Evolutionary conservation across 257 asterid genomes (phyloP), one percentile per base, ranked within the genome.

Genomic region (Eucommia ulmoides): DNA sequence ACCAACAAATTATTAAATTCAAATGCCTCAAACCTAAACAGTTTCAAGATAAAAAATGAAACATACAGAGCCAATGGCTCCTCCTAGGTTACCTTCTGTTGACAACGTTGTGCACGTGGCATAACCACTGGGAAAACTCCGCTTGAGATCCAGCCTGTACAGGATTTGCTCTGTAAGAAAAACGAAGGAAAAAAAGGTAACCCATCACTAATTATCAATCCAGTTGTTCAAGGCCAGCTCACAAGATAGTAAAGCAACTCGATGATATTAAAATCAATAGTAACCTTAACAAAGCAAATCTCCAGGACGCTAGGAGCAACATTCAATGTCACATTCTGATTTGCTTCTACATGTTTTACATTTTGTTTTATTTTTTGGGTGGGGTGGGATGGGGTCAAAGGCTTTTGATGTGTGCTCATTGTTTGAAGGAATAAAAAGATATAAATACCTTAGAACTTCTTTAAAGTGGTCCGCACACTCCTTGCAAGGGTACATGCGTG

Each of bases 401-500:
- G n/a, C n/a, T n/a, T n/a, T n/a, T n/a, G n/a, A n/a, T n/a, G n/a
- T n/a, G n/a, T n/a, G n/a, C n/a, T n/a, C n/a, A n/a, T n/a, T n/a
- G 29, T 20, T 48, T 24, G n/a, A n/a, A 8, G 9, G 41, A 18
- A 17, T 22, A 56, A 38, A 41, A 59, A 46, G 12, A 44, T 21
- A 18, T 20, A 20, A n/a, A 58, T 52, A 88, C 96, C 81, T 78
- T 66, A 89, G 49, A 54, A 89, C 86, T 58, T 85, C 93, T 81
- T 77, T 76, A 59, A 89, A 89, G 78, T 89, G 98, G 76, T 89
- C 94, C 22, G 98, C 98, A 52, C 98, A 89, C 54, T 89, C 96
- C 67, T 70, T 66, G 56, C 98, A 89, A 51, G 97, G 96, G 70
- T 85, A 82, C 79, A 89, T 74, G 44, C 98, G 88, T 33, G 94